These are phyloP conservation scores for Halenospora varia DNA, from an alignment of 495 filamentous ascomycete species.

Conservation along the genomic window DNA sequence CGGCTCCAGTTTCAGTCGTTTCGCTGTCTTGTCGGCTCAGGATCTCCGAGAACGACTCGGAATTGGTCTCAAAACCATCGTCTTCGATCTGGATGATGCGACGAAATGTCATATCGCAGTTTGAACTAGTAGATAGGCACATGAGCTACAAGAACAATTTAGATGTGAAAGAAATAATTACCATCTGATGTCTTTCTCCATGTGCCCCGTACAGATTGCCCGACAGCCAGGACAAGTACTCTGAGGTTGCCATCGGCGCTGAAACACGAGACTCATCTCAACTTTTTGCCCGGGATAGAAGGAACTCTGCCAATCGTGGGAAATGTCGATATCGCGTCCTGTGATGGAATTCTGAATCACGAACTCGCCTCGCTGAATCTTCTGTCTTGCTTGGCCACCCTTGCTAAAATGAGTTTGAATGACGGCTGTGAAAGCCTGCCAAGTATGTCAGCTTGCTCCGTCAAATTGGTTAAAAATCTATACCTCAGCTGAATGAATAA, in stretches of 20 bases:
- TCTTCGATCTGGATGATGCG: neutral
- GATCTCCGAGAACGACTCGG: too few relatives aligned
- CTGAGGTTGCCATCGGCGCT: neutral
- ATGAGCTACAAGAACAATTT: neutral
- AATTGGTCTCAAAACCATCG: neutral
- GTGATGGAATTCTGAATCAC: slow-evolving; percentile 24
- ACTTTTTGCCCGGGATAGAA: slow-evolving; percentile 26
- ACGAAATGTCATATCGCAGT: neutral
- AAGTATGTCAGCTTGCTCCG: neutral
- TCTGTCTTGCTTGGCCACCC: slow-evolving; percentile 19
- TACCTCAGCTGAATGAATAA: slow-evolving; percentile 25
- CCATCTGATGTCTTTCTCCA: neutral
- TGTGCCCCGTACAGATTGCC: neutral
- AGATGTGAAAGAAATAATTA: neutral
- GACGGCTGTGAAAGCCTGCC: neutral
- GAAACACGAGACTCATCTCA: slow-evolving; percentile 32
- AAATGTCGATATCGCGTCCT: slow-evolving; percentile 22
- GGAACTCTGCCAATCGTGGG: slow-evolving; percentile 19
- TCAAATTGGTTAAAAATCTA: neutral
- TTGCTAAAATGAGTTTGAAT: neutral
- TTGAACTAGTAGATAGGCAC: neutral
- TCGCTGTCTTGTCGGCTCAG: too few relatives aligned
- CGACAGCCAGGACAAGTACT: neutral
- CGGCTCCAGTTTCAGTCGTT: too few relatives aligned
- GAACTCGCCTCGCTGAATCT: slow-evolving; percentile 22